Base-by-base conservation (phyloP, 176 grass and related monocot genomes). In the Eragrostis curvula region DNA sequence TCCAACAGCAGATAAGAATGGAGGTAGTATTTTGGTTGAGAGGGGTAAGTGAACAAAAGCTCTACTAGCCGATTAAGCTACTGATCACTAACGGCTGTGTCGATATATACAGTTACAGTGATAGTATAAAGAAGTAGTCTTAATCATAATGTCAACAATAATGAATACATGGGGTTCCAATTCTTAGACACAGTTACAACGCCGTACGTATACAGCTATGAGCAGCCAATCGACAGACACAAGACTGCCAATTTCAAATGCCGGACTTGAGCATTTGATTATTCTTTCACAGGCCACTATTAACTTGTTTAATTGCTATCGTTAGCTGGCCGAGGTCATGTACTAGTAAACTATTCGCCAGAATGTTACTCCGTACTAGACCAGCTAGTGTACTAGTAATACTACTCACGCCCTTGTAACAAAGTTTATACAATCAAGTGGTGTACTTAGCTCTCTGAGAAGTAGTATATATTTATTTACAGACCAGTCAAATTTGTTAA, bases 291-390 rank as follows among this genome's bases (percentile, higher is more conserved):
- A 46, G 18, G 21, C 47, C 12, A 25, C 23, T 67, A 11, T 20
- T 13, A 9, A 17, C 11, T 75, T 84, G 47, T 68, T 30, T 64
- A 64, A 5, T 32, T 16, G 60, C 1, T 67, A 40, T 62, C 39
- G 36, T 48, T 66, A 78, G 62, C 72, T 76, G 82, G 82, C 82
- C 82, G 71, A 84, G 48, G 81, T 66, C 60, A 39, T 49, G 32
- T 36, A 36, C 32, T 36, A 36, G 32, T 36, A 36, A 36, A 36
- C 32, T 36, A 36, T 2, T 36, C 32, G 3, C 32, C 32, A 36
- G 32, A 36, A 36, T 36, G 4, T 36, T 36, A 36, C 32, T 36
- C 32, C 32, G 32, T 4, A 36, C 3, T 36, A 36, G 32, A 36
- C 32, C 4, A 36, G 32, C 32, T 36, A 36, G 32, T 36, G 32